A percentile compares a stretch with the other conserved stretches of the same genome.
Evolutionary conservation across 495 filamentous ascomycete species (phyloP).

Genomic region (Aspergillus carlsbadensis): DNA sequence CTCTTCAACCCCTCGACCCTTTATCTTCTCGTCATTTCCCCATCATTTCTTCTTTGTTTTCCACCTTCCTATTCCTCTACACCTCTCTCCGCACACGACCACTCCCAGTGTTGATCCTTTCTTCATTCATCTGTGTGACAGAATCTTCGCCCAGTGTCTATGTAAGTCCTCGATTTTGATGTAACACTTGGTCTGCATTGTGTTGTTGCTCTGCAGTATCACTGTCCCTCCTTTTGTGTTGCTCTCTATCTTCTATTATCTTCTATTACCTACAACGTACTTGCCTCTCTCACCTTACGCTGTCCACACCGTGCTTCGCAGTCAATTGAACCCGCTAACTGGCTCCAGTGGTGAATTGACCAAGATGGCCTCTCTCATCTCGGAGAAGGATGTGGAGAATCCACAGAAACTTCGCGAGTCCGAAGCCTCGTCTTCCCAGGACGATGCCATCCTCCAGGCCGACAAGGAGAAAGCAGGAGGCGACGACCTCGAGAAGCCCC

Average conservation of each 20-base stretch:
- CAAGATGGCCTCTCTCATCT: conserved; percentile 19
- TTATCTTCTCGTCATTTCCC: conserved; percentile 4
- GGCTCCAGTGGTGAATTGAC: conserved; percentile 2
- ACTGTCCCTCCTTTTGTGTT: conserved; percentile 1
- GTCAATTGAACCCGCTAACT: no score
- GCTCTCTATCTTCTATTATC: conserved; percentile 10
- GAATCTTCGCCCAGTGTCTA: background rate
- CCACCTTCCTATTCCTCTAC: conserved; percentile 13
- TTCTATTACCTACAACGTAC: conserved; percentile 4
- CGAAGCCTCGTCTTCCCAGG: conserved; percentile 37
- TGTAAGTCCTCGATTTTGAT: conserved; percentile 2
- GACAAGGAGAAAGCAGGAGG: conserved; percentile 26
- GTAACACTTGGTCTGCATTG: no score
- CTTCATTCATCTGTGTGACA: background rate
- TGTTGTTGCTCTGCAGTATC: no score
- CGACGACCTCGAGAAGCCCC: conserved; percentile 16
- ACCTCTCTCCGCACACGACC: conserved; percentile 2
- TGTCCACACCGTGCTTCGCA: no score
- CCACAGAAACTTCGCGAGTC: conserved; percentile 34
- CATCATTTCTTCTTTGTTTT: conserved; percentile 15
- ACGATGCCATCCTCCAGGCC: conserved; percentile 25
- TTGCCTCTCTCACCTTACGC: no score
- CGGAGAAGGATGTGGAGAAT: conserved; percentile 20
- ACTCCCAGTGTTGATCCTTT: conserved; percentile 1
- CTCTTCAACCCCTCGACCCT: conserved; percentile 1